These are phyloP conservation scores for Acer saccharum DNA, from an alignment of 345 rosid genomes.

Conservation along the genomic window DNA sequence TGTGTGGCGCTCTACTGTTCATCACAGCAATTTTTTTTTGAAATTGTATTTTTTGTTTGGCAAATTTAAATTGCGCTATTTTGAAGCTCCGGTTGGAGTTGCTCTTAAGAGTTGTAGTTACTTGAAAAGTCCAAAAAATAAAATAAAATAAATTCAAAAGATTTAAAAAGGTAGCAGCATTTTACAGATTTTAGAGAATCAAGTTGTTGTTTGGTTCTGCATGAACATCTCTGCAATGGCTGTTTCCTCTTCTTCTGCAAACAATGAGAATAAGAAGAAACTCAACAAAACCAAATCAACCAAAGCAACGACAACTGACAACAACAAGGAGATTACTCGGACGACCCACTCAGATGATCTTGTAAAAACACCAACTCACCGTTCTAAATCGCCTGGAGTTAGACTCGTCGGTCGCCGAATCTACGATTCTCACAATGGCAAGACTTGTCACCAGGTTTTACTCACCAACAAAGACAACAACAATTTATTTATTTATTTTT, in stretches of 20 bases:
- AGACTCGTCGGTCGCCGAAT: slow-evolving; percentile 46
- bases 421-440: slow-evolving; percentile 59
- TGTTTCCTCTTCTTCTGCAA: neutral
- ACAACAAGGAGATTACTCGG: neutral
- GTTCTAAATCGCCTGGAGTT: slow-evolving; percentile 39
- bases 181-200: no score
- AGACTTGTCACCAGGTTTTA: slow-evolving; percentile 75
- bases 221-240: neutral
- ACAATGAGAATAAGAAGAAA: slow-evolving; percentile 13
- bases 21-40: no score
- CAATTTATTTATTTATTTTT: neutral
- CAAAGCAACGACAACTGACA: neutral
- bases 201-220: neutral
- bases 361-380: neutral
- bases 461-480: neutral
- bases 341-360: neutral
- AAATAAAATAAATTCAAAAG: no score
- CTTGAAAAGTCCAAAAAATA: no score
- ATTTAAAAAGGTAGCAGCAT: no score
- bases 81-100: no score
- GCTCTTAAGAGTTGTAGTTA: no score
- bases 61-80: no score
- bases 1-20: no score
- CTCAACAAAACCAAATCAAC: slow-evolving; percentile 9
- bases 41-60: no score